phyloP scores from a whole-genome alignment of 2,329 filamentous ascomycete species.

The Aspergillus proliferans region DNA sequence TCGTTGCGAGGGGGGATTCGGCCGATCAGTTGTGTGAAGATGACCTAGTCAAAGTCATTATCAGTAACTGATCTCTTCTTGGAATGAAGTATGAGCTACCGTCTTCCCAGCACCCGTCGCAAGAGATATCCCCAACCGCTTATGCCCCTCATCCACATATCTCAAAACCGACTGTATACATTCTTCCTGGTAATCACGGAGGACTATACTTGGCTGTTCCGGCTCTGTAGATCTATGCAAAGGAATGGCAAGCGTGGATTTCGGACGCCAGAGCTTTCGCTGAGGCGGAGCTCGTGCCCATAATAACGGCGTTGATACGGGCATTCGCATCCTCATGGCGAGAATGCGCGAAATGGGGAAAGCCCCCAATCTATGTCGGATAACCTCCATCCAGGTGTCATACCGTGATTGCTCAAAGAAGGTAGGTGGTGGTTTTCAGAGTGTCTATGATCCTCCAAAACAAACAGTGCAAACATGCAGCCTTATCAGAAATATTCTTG shows the following conservation, averaged over 20 bases:
- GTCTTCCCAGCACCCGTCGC: slow-evolving; percentile 89
- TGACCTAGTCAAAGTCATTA: slow-evolving; percentile 53
- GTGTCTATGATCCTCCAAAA: background rate
- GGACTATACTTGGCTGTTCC: slow-evolving; percentile 43
- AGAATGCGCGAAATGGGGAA: slow-evolving; percentile 13
- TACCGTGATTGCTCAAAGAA: slow-evolving; percentile 3
- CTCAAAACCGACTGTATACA: slow-evolving; percentile 75
- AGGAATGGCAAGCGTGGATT: slow-evolving; percentile 13
- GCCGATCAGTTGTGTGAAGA: slow-evolving; percentile 92
- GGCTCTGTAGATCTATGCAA: slow-evolving; percentile 1
- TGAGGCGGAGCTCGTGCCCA: slow-evolving; percentile 1
- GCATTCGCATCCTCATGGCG: slow-evolving; percentile 5
- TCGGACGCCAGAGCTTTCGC: slow-evolving; percentile 19
- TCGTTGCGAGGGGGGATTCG: slow-evolving; percentile 56
- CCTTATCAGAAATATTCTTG: slow-evolving; percentile 16
- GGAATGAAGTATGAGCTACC: slow-evolving; percentile 40
- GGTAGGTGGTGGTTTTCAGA: background rate
- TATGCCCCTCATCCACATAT: slow-evolving; percentile 64
- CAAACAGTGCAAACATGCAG: slow-evolving; percentile 37
- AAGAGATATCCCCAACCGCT: slow-evolving; percentile 74
- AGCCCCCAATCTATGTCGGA: slow-evolving; percentile 20
- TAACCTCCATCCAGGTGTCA: slow-evolving; percentile 24
- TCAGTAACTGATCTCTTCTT: slow-evolving; percentile 2
- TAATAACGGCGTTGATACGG: slow-evolving; percentile 11
- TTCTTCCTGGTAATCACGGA: slow-evolving; percentile 85